Evolutionary conservation across 129 eudicot species (phyloP).

Genomic region (Arctium lappa): DNA sequence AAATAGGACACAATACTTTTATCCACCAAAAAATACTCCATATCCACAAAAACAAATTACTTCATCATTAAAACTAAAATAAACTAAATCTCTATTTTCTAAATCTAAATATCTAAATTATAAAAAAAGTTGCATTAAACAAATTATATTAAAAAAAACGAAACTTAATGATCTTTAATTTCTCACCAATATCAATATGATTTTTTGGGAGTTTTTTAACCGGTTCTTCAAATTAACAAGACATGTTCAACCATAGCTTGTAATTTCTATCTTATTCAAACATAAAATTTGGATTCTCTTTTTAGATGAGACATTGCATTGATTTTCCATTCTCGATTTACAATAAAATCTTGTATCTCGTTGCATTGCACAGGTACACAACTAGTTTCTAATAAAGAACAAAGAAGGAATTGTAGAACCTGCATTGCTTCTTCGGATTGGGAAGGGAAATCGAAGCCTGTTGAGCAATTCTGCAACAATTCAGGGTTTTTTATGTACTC

Average conservation of each 20-base stretch:
- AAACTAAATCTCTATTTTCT: not conserved
- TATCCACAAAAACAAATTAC: not conserved
- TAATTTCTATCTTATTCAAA: not conserved
- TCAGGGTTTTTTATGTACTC: slow-evolving; percentile 86
- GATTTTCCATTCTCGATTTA: not conserved
- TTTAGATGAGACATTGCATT: not conserved
- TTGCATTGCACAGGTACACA: not conserved
- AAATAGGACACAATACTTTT: not conserved
- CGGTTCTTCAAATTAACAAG: not conserved
- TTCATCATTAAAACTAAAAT: not conserved
- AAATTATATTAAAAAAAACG: too few species aligned
- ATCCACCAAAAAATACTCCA: too few species aligned
- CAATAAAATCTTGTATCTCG: not conserved
- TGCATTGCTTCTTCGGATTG: slow-evolving; percentile 43
- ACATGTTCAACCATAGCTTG: not conserved
- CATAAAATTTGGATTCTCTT: not conserved
- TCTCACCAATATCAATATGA: not conserved
- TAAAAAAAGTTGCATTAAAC: too few species aligned
- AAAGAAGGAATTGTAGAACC: slow-evolving; percentile 30
- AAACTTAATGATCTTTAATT: not conserved
- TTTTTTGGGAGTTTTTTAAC: not conserved
- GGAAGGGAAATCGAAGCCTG: slow-evolving; percentile 59
- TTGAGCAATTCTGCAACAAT: slow-evolving; percentile 67
- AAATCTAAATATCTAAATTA: too few species aligned
- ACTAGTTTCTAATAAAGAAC: not conserved